Conservation (phyloP, 2,329 filamentous ascomycete species). For the Arthrocladium fulminans region DNA sequence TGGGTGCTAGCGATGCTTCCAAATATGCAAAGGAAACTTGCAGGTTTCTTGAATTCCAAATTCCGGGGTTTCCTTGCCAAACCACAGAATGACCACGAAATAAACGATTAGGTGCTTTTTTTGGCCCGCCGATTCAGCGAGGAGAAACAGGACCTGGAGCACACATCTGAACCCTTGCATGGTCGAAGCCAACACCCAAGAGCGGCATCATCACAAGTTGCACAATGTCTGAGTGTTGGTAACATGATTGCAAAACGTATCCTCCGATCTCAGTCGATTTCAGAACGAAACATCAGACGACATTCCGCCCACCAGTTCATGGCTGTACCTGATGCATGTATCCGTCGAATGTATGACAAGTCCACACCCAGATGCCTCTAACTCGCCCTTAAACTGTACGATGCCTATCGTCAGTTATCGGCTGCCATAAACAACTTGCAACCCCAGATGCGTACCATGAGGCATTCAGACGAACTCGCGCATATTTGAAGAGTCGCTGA, state of each 20-base stretch:
- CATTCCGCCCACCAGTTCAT: background rate
- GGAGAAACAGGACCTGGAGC: background rate
- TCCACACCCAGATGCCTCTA: background rate
- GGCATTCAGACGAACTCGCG: background rate
- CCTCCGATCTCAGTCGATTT: background rate
- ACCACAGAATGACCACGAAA: conserved; percentile 3
- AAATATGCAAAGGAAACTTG: conserved; percentile 7
- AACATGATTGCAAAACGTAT: background rate
- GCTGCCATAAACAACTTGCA: background rate
- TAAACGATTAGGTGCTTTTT: conserved; percentile 1
- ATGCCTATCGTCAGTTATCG: conserved; percentile 2
- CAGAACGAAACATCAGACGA: background rate
- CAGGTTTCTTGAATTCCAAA: conserved; percentile 3
- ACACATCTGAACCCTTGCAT: background rate
- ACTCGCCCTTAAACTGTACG: conserved; percentile 5
- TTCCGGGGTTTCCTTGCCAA: background rate
- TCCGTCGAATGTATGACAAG: conserved; percentile 6
- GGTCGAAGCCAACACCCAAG: background rate
- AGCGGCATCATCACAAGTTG: background rate
- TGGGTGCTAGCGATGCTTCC: conserved; percentile 1
- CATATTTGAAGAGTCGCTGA: background rate
- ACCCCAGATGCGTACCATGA: background rate
- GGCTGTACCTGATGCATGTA: background rate
- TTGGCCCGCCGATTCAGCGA: too few species aligned
- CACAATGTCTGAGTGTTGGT: background rate